Evolutionary conservation across 768 basidiomycete genomes (phyloP).

Genomic region (Fistulinella prunicolor): DNA sequence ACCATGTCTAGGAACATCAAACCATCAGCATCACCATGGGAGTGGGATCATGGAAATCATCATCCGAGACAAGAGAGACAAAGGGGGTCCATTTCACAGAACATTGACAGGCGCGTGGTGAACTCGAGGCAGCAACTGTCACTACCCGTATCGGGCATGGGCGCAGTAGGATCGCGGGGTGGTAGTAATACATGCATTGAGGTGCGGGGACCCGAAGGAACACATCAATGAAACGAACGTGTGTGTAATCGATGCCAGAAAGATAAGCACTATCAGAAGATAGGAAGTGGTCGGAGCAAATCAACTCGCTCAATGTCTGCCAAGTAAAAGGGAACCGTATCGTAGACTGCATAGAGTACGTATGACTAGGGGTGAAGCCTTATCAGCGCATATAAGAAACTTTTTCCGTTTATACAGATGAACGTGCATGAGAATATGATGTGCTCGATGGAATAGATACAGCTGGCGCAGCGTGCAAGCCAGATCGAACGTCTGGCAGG

Average conservation of each 20-base stretch:
- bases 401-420: slow-evolving; percentile 17
- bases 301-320: background rate
- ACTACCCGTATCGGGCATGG: background rate
- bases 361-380: too few species aligned
- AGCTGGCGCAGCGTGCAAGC: slow-evolving; percentile 7
- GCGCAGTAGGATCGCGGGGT: slow-evolving; percentile 4
- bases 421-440: slow-evolving; percentile 20
- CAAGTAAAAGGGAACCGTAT: slow-evolving; percentile 3
- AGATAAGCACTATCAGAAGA: background rate
- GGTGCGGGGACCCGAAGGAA: slow-evolving; percentile 12
- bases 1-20: background rate
- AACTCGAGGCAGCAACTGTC: slow-evolving; percentile 5
- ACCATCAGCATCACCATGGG: background rate
- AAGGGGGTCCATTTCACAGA: background rate
- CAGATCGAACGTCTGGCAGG: slow-evolving; percentile 2
- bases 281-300: background rate
- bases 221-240: slow-evolving; percentile 18
- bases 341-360: slow-evolving; percentile 17
- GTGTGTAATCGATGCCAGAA: background rate
- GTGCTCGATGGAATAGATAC: slow-evolving; percentile 22
- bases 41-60: background rate
- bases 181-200: slow-evolving; percentile 11
- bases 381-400: slow-evolving; percentile 2
- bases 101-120: background rate
- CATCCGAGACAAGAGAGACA: background rate